Evolutionary conservation across 164 flowering plant genomes (phyloP).

Genomic region (Berberis thunbergii): DNA sequence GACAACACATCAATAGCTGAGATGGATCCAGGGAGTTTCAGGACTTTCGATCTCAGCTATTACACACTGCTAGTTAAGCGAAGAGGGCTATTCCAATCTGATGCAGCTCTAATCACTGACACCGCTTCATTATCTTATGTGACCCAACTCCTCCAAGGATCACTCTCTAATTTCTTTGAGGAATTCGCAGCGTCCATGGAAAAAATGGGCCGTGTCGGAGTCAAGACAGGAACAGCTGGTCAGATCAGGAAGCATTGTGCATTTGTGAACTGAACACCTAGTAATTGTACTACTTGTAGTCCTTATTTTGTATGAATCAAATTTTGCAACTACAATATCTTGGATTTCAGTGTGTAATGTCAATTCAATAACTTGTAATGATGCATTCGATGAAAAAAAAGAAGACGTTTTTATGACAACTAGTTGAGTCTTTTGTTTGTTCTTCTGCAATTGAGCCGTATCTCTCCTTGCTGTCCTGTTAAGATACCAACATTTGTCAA

Average conservation of each 20-base stretch:
- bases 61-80: slow-evolving; percentile 37
- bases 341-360: no score
- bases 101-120: slow-evolving; percentile 44
- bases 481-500: slow-evolving; percentile 29
- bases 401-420: not conserved
- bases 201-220: slow-evolving; percentile 25
- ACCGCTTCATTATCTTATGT: slow-evolving; percentile 23
- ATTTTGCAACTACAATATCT: no score
- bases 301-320: no score
- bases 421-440: slow-evolving; percentile 11
- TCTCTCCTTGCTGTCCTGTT: slow-evolving; percentile 26
- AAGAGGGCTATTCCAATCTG: slow-evolving; percentile 58
- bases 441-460: slow-evolving; percentile 30
- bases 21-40: slow-evolving; percentile 69
- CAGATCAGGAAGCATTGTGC: slow-evolving; percentile 27
- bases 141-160: slow-evolving; percentile 15
- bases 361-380: no score
- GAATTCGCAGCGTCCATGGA: slow-evolving; percentile 50
- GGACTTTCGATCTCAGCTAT: slow-evolving; percentile 41
- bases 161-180: slow-evolving; percentile 16
- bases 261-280: slow-evolving; percentile 11
- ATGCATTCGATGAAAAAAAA: no score
- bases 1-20: slow-evolving; percentile 33
- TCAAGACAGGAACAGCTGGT: slow-evolving; percentile 21
- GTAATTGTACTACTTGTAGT: no score